These are phyloP conservation scores for Ophiosphaerella korrae DNA, from an alignment of 2,329 filamentous ascomycete genomes.

Conservation along the genomic window DNA sequence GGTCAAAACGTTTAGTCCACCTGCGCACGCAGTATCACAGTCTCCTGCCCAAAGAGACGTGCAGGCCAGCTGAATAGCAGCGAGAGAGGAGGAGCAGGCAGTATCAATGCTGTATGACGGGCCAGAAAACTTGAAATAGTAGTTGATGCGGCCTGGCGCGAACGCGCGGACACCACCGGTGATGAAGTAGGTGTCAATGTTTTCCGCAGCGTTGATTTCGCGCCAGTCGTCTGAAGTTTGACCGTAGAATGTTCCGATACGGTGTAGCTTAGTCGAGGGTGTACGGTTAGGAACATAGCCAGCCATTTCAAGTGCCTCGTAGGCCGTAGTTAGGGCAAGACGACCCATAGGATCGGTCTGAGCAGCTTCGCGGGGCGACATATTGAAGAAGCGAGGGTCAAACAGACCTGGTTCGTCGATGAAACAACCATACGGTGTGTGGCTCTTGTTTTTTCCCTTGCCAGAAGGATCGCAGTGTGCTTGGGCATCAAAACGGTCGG, in stretches of 20 bases:
- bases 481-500: constrained; percentile 74
- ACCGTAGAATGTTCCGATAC: constrained; percentile 76
- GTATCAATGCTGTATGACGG: constrained; percentile 76
- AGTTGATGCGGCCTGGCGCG: constrained; percentile 70
- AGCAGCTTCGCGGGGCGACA: constrained; percentile 79
- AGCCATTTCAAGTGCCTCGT: constrained; percentile 81
- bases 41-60: constrained; percentile 76
- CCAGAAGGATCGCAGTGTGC: constrained; percentile 74
- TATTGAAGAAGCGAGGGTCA: constrained; percentile 85
- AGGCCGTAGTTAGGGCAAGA: constrained; percentile 75
- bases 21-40: constrained; percentile 80
- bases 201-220: constrained; percentile 74
- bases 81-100: constrained; percentile 76
- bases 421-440: constrained; percentile 77
- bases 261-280: constrained; percentile 66
- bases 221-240: constrained; percentile 78
- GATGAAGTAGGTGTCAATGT: constrained; percentile 73
- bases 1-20: constrained; percentile 77
- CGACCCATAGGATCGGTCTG: constrained; percentile 84
- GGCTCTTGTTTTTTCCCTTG: constrained; percentile 75
- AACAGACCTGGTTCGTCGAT: constrained; percentile 77
- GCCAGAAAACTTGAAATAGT: constrained; percentile 77
- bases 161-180: constrained; percentile 67
- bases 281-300: constrained; percentile 76
- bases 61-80: constrained; percentile 74